Percentiles rank a stretch among this genome's conserved stretches.
phyloP scores from a whole-genome alignment of 192 early-diverging fungal genomes.

The Diversispora epigaea region DNA sequence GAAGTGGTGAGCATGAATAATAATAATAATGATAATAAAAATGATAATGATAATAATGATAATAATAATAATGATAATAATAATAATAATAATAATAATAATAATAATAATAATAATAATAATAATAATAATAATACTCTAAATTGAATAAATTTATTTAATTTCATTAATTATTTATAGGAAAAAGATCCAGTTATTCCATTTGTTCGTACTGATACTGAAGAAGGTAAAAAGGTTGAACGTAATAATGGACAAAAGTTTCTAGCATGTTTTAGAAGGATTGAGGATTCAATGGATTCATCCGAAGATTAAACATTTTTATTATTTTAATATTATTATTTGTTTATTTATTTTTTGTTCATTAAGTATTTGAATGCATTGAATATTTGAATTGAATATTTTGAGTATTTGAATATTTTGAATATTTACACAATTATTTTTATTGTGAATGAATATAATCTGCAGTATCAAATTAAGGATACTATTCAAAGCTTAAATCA shows the following conservation, averaged over 20 bases:
- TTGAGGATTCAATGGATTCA: slow-evolving; percentile 51
- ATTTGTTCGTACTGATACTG: slow-evolving; percentile 85
- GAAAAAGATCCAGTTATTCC: slow-evolving; percentile 81
- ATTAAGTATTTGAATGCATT: too few species aligned
- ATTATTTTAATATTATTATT: too few species aligned
- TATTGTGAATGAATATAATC: too few species aligned
- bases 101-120: not conserved
- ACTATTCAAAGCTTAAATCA: too few species aligned
- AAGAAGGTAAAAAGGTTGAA: slow-evolving; percentile 98
- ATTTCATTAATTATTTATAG: slow-evolving; percentile 34
- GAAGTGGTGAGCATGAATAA: slow-evolving; percentile 55
- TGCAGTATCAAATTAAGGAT: too few species aligned
- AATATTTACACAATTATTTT: too few species aligned
- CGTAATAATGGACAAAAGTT: slow-evolving; percentile 95
- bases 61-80: not conserved
- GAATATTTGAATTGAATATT: too few species aligned
- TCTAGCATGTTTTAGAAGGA: slow-evolving; percentile 80
- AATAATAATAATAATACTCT: not conserved
- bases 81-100: not conserved
- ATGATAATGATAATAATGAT: not conserved
- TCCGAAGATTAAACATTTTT: not conserved
- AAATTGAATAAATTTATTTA: not conserved
- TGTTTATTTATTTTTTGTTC: too few species aligned
- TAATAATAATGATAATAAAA: not conserved
- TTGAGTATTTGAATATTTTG: too few species aligned